Evolutionary conservation across 2,329 filamentous ascomycete genomes (phyloP).

Genomic region (Cordyceps cateniannulata): DNA sequence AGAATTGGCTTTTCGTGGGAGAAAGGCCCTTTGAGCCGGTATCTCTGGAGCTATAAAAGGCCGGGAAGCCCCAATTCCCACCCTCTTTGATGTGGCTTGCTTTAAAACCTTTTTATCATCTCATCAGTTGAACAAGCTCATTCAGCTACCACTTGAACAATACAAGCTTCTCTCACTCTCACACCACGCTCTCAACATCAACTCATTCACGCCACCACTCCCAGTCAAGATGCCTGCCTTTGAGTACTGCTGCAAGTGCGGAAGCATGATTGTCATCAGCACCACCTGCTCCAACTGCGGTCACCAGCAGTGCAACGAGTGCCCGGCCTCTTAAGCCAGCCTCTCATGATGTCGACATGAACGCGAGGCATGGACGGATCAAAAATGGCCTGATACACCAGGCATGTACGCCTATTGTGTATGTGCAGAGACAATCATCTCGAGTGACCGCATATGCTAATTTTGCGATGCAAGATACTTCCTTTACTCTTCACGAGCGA

Average conservation of each 20-base stretch:
- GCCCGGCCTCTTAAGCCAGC: conserved; percentile 28
- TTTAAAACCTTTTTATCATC: background rate
- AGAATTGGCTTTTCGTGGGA: conserved; percentile 4
- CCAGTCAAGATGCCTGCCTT: conserved; percentile 35
- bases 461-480: background rate
- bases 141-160: background rate
- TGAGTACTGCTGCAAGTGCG: conserved; percentile 50
- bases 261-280: conserved; percentile 51
- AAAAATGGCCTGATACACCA: background rate
- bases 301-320: conserved; percentile 44
- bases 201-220: conserved; percentile 10
- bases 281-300: conserved; percentile 44
- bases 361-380: background rate
- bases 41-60: conserved; percentile 9
- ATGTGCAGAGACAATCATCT: background rate
- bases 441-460: background rate
- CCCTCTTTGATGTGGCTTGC: background rate
- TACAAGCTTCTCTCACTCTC: background rate
- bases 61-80: background rate
- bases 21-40: background rate
- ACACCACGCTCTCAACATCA: background rate
- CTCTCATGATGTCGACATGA: conserved; percentile 9
- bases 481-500: background rate
- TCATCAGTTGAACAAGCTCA: background rate
- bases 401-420: conserved; percentile 13